Conservation (phyloP, 2,329 filamentous ascomycete species). For the Cyphellophora attinorum region DNA sequence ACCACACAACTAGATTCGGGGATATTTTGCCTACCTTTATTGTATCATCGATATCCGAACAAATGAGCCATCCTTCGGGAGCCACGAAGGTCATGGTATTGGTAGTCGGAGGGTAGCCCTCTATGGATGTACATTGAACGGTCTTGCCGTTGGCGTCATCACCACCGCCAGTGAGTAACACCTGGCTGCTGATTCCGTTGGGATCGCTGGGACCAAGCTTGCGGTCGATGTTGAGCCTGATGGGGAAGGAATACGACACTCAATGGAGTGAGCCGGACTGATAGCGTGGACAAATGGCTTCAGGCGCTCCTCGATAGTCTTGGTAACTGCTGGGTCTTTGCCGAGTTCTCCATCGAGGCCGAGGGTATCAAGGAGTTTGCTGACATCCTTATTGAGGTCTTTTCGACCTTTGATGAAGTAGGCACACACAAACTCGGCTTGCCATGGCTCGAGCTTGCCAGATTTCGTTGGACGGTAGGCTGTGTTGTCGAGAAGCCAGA, state of each 20-base stretch:
- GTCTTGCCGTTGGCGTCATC: constrained; percentile 39
- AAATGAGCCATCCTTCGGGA: constrained; percentile 71
- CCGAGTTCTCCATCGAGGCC: constrained; percentile 52
- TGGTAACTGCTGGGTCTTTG: constrained; percentile 44
- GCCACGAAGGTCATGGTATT: constrained; percentile 67
- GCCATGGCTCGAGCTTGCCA: constrained; percentile 46
- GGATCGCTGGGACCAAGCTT: constrained; percentile 60
- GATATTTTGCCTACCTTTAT: no score
- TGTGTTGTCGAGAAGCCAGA: constrained; percentile 89
- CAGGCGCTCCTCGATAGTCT: constrained; percentile 49
- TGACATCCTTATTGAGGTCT: constrained; percentile 58
- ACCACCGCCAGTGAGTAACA: constrained; percentile 42
- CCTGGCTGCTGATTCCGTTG: constrained; percentile 62
- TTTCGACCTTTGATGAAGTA: constrained; percentile 67
- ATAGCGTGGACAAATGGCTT: constrained; percentile 69
- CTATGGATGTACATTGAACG: constrained; percentile 35
- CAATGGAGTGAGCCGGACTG: constrained; percentile 58
- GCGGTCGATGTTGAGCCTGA: constrained; percentile 16
- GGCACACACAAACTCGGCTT: constrained; percentile 73
- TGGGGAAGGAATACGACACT: constrained; percentile 46
- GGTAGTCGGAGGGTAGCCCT: constrained; percentile 38
- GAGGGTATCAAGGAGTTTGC: constrained; percentile 59
- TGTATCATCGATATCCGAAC: constrained; percentile 90
- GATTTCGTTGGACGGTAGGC: constrained; percentile 51
- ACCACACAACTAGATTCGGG: constrained; percentile 12